Percentiles rank a stretch among this genome's conserved stretches.
Evolutionary conservation across 208 protist species (phyloP).

Genomic region (Leishmania guyanensis): DNA sequence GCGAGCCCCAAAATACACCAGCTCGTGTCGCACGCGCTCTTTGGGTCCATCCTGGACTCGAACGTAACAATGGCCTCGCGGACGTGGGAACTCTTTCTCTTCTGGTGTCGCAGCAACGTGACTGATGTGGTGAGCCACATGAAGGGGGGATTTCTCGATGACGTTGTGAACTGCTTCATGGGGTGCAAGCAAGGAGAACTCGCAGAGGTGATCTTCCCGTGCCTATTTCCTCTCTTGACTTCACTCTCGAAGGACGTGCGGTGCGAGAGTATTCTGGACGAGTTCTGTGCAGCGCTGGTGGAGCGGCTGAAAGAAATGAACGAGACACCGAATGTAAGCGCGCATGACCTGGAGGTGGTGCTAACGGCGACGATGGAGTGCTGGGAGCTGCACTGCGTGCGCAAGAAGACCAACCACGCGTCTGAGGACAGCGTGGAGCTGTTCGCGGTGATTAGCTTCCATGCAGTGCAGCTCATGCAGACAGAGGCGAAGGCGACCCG

Average conservation of each 20-base stretch:
- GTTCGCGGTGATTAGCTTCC: slow-evolving; percentile 65
- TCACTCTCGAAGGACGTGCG: slow-evolving; percentile 74
- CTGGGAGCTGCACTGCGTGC: slow-evolving; percentile 88
- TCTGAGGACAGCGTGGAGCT: slow-evolving; percentile 65
- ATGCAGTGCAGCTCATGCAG: slow-evolving; percentile 40
- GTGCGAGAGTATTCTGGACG: slow-evolving; percentile 59
- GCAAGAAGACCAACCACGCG: slow-evolving; percentile 38
- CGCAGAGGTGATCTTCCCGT: slow-evolving; percentile 83
- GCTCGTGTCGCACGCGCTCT: slow-evolving; percentile 54
- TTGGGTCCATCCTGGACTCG: slow-evolving; percentile 49
- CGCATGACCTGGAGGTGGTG: slow-evolving; percentile 66
- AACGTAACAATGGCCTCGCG: slow-evolving; percentile 54
- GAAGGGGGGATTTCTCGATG: slow-evolving; percentile 62
- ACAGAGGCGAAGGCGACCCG: slow-evolving; percentile 40
- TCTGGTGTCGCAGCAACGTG: slow-evolving; percentile 66
- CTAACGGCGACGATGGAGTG: slow-evolving; percentile 61
- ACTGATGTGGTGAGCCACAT: slow-evolving; percentile 61
- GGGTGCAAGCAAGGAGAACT: slow-evolving; percentile 50
- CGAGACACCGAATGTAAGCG: slow-evolving; percentile 66
- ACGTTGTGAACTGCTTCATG: slow-evolving; percentile 81
- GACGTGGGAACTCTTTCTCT: slow-evolving; percentile 81
- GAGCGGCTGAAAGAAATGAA: slow-evolving; percentile 53
- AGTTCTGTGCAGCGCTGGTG: slow-evolving; percentile 81
- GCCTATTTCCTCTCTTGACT: slow-evolving; percentile 76
- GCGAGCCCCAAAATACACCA: slow-evolving; percentile 56